A percentile compares a stretch with the other conserved stretches of the same genome.
phyloP scores from a whole-genome alignment of 192 early-diverging fungal genomes.

The Phlyctochytrium arcticum region DNA sequence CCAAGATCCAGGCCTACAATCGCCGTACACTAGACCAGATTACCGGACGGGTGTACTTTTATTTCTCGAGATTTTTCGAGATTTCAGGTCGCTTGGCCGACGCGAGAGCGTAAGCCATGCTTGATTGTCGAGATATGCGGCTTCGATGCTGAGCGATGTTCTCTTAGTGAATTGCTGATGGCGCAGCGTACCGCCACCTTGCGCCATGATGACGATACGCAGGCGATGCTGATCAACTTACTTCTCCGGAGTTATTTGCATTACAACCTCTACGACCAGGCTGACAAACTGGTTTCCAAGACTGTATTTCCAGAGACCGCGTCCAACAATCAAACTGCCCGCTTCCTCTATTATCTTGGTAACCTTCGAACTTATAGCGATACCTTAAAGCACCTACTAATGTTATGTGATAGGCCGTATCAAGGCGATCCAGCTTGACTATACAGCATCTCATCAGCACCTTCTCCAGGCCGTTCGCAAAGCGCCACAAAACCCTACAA shows the following conservation, averaged over 20 bases:
- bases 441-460: conserved; percentile 83
- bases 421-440: conserved; percentile 97
- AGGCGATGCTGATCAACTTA: conserved; percentile 77
- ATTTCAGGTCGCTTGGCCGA: conserved; percentile 64
- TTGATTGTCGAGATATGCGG: no score
- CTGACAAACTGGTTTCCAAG: conserved; percentile 94
- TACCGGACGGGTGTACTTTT: conserved; percentile 88
- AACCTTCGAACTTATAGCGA: neutral
- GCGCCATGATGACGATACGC: conserved; percentile 84
- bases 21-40: conserved; percentile 88
- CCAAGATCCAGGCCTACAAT: conserved; percentile 63
- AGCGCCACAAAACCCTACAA: conserved; percentile 74
- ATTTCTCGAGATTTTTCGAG: conserved; percentile 89
- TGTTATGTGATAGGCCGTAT: conserved; percentile 60
- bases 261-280: conserved; percentile 95
- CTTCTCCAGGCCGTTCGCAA: conserved; percentile 94
- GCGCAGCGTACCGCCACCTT: conserved; percentile 90
- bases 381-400: neutral
- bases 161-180: conserved; percentile 63
- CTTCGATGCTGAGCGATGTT: no score
- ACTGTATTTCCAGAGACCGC: conserved; percentile 82
- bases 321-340: conserved; percentile 87
- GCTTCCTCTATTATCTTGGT: conserved; percentile 94
- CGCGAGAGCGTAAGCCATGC: conserved; percentile 68
- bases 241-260: conserved; percentile 89